phyloP scores from a whole-genome alignment of 2,329 filamentous ascomycete genomes.

The Claviceps sp. region DNA sequence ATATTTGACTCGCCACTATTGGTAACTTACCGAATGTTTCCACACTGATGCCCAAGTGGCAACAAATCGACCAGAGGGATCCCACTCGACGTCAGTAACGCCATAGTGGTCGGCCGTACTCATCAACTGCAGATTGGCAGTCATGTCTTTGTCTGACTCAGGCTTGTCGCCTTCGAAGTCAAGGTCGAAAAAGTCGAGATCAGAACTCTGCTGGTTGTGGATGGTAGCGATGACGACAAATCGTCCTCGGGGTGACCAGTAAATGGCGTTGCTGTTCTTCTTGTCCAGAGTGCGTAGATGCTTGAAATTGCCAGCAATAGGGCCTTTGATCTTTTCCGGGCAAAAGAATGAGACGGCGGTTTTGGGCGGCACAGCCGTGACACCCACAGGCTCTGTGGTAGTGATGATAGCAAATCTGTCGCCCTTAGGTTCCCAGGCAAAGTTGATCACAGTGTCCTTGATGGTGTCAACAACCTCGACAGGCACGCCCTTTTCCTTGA shows the following conservation, averaged over 20 bases:
- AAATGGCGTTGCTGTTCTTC: constrained; percentile 99
- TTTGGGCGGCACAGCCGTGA: constrained; percentile 78
- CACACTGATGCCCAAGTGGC: constrained; percentile 87
- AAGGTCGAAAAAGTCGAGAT: constrained; percentile 94
- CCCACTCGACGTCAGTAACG: constrained; percentile 96
- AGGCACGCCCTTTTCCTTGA: constrained; percentile 93
- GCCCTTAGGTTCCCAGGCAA: constrained; percentile 97
- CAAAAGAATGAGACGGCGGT: constrained; percentile 93
- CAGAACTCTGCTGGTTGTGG: constrained; percentile 81
- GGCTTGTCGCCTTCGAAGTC: constrained; percentile 97
- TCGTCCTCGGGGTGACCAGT: constrained; percentile 92
- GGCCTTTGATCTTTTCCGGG: constrained; percentile 82
- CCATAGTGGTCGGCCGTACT: constrained; percentile 91
- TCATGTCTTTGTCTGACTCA: constrained; percentile 84
- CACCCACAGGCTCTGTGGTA: constrained; percentile 67
- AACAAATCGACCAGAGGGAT: constrained; percentile 88
- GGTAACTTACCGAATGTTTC: constrained; percentile 74
- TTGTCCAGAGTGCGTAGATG: constrained; percentile 90
- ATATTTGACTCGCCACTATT: neutral
- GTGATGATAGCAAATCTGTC: constrained; percentile 96
- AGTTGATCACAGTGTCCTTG: constrained; percentile 98
- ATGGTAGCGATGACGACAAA: constrained; percentile 94
- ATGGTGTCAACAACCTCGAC: constrained; percentile 96
- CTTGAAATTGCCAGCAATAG: constrained; percentile 82
- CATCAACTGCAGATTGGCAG: constrained; percentile 91